A percentile compares a stretch with the other conserved stretches of the same genome.
Conservation (phyloP, 1,284 basidiomycete genomes). For the Leccinum fuscescens region DNA sequence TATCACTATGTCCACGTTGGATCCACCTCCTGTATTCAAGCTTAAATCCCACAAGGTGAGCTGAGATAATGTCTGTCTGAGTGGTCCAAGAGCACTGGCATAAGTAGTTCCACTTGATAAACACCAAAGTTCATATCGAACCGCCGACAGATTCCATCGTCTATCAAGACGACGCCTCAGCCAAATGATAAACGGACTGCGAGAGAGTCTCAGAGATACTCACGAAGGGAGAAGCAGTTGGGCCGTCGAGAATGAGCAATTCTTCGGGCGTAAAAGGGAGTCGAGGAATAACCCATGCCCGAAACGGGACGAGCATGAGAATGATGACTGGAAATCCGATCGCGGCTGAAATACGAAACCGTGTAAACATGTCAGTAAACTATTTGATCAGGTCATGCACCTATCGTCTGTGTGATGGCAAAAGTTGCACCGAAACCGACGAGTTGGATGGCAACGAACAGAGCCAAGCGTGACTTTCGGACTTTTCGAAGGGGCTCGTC, state of each 20-base stretch:
- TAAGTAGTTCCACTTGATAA: background rate
- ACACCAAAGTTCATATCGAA: conserved; percentile 18
- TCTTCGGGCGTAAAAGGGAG: conserved; percentile 82
- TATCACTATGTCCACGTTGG: background rate
- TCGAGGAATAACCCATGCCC: conserved; percentile 71
- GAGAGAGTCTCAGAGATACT: conserved; percentile 35
- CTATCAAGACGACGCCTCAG: conserved; percentile 26
- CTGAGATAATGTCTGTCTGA: background rate
- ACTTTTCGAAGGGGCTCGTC: conserved; percentile 75
- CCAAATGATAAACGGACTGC: background rate
- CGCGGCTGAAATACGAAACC: conserved; percentile 50
- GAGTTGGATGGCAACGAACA: conserved; percentile 82
- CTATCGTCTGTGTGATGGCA: conserved; percentile 89
- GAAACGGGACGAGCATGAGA: conserved; percentile 81
- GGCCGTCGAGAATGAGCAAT: conserved; percentile 82
- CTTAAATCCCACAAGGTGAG: background rate
- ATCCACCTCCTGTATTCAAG: background rate
- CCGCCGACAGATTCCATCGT: conserved; percentile 61
- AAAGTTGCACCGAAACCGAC: conserved; percentile 88
- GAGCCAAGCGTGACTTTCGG: conserved; percentile 70
- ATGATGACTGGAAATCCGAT: conserved; percentile 94
- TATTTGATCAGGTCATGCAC: conserved; percentile 38
- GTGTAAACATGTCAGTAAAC: background rate
- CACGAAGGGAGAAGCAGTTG: conserved; percentile 81
- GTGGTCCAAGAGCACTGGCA: background rate